These are phyloP conservation scores for Hemisphaericaspora xylofermentans DNA, from an alignment of 1,139 yeast genomes.

Conservation along the genomic window DNA sequence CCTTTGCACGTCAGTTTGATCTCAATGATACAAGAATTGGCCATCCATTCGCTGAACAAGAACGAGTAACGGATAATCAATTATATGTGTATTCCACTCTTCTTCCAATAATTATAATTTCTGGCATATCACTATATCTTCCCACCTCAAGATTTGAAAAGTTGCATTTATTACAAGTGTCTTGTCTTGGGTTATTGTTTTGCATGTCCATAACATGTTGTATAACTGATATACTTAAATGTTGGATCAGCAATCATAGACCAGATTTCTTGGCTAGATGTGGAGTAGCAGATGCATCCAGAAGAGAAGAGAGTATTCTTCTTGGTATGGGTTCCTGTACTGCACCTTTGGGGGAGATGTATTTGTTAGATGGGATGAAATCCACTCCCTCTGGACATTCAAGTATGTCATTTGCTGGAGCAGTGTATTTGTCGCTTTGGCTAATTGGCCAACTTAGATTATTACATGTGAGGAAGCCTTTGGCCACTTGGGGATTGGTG, in stretches of 20 bases:
- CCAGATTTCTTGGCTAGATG: constrained; percentile 48
- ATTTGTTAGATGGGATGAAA: constrained; percentile 43
- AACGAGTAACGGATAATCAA: constrained; percentile 38
- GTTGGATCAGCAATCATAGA: constrained; percentile 48
- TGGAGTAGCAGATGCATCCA: constrained; percentile 23
- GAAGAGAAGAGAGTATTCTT: constrained; percentile 16
- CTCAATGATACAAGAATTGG: constrained; percentile 37
- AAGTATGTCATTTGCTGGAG: constrained; percentile 42
- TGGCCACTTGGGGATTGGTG: constrained; percentile 9
- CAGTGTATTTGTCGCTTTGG: constrained; percentile 42
- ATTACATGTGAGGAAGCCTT: constrained; percentile 8
- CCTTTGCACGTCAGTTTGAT: constrained; percentile 38
- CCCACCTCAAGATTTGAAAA: constrained; percentile 2
- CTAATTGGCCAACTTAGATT: constrained; percentile 36
- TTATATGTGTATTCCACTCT: constrained; percentile 26
- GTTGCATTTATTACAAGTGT: constrained; percentile 22
- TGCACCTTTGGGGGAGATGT: constrained; percentile 33
- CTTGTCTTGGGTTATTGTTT: constrained; percentile 25
- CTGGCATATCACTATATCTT: constrained; percentile 9
- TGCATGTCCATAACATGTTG: constrained; percentile 21
- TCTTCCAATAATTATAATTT: constrained; percentile 22
- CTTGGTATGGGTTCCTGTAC: constrained; percentile 42
- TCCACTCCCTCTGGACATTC: constrained; percentile 51
- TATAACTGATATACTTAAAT: constrained; percentile 42
- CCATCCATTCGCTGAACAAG: constrained; percentile 46